Evolutionary conservation across 2,329 filamentous ascomycete genomes (phyloP).

Genomic region (Intubia oerlemansii): DNA sequence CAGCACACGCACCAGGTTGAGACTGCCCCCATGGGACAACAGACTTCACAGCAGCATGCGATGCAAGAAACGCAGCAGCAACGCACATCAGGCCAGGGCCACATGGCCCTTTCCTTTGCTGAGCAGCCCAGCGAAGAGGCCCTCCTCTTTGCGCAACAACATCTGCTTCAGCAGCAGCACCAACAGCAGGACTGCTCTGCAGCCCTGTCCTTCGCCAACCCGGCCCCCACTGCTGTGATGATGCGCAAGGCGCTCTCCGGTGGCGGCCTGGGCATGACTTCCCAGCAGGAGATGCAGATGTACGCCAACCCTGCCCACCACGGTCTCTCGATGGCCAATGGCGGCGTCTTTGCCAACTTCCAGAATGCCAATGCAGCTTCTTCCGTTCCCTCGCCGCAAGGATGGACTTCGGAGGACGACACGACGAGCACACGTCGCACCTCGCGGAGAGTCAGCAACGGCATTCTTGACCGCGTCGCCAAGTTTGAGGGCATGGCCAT

Average conservation of each 20-base stretch:
- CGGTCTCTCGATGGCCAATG: neutral
- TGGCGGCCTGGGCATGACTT: slow-evolving; percentile 8
- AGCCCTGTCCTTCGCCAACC: slow-evolving; percentile 24
- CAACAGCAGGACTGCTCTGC: slow-evolving; percentile 11
- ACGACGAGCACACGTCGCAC: slow-evolving; percentile 19
- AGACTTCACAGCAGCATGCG: slow-evolving; percentile 45
- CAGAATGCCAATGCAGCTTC: slow-evolving; percentile 13
- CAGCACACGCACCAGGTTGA: slow-evolving; percentile 10
- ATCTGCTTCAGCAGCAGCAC: slow-evolving; percentile 4
- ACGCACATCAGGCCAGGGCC: slow-evolving; percentile 57
- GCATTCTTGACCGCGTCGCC: slow-evolving; percentile 35
- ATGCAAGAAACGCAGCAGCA: slow-evolving; percentile 84
- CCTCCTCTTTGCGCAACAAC: too few relatives aligned
- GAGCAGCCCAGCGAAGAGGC: slow-evolving; percentile 9
- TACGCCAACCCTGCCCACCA: slow-evolving; percentile 9
- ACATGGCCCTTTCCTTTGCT: slow-evolving; percentile 18
- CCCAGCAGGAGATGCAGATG: slow-evolving; percentile 27
- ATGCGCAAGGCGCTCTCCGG: slow-evolving; percentile 20
- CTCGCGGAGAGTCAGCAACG: slow-evolving; percentile 34
- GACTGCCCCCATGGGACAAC: slow-evolving; percentile 23
- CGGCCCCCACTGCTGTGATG: slow-evolving; percentile 20
- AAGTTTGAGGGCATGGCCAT: slow-evolving; percentile 34
- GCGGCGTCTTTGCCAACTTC: slow-evolving; percentile 25
- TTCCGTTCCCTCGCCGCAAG: slow-evolving; percentile 13
- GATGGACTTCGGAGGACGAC: slow-evolving; percentile 30